phyloP scores from a whole-genome alignment of 176 grass and related monocot genomes.

The Oryza nivara region DNA sequence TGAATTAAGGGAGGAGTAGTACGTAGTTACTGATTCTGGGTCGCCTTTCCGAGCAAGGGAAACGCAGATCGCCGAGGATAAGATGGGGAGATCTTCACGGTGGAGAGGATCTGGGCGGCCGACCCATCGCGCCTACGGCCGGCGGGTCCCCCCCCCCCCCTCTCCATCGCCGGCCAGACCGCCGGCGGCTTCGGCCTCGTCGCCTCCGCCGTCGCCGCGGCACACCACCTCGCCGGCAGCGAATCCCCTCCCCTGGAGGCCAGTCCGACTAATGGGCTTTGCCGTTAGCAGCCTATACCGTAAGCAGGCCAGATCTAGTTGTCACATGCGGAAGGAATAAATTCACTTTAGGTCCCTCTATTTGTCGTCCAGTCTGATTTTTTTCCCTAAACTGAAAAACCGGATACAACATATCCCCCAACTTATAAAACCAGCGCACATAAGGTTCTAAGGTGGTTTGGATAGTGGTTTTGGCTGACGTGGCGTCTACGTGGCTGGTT shows the following conservation, averaged over 20 bases:
- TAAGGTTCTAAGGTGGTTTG: too few relatives aligned
- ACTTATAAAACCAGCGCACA: too few relatives aligned
- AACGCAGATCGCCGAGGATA: not conserved
- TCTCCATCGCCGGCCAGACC: not conserved
- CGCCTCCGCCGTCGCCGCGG: not conserved
- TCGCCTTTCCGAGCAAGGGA: not conserved
- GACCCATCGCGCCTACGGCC: too few relatives aligned
- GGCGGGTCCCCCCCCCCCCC: not conserved
- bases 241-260: not conserved
- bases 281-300: not conserved
- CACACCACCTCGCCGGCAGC: not conserved
- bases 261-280: not conserved
- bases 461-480: too few relatives aligned
- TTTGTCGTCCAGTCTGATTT: too few relatives aligned
- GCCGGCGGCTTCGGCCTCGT: not conserved
- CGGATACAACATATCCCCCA: too few relatives aligned
- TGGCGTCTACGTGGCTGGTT: too few relatives aligned
- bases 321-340: not conserved
- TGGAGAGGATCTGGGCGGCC: not conserved
- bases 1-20: not conserved
- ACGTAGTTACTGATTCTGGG: not conserved
- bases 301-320: not conserved
- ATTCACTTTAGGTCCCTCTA: too few relatives aligned
- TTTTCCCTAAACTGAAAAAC: rapidly evolving
- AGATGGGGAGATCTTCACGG: not conserved